These are phyloP conservation scores for Saccharum spontaneum DNA, from an alignment of 176 grass and related monocot genomes.

Conservation along the genomic window DNA sequence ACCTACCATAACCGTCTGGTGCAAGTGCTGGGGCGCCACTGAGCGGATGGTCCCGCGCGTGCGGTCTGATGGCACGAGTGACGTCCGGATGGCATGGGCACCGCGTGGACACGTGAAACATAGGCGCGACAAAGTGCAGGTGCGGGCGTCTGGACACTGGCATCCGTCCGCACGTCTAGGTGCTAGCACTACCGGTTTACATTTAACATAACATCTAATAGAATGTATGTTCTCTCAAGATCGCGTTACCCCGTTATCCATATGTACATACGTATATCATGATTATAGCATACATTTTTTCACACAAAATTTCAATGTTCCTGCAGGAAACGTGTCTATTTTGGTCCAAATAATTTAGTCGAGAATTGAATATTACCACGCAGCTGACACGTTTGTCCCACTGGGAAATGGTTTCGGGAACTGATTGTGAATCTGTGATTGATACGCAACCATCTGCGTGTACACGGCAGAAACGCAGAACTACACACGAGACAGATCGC, in stretches of 20 bases:
- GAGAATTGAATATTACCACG: not conserved
- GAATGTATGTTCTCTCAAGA: not conserved
- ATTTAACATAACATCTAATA: not conserved
- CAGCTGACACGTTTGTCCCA: not conserved
- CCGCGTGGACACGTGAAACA: too few species aligned
- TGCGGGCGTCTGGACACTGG: too few species aligned
- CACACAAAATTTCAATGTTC: too few species aligned
- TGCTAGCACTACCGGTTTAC: too few species aligned
- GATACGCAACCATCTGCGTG: slow-evolving; percentile 33
- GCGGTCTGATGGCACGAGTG: too few species aligned
- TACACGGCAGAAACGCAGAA: slow-evolving; percentile 25
- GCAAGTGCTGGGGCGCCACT: too few species aligned
- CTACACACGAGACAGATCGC: slow-evolving; percentile 36
- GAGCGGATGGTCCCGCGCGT: too few species aligned
- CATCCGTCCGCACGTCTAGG: too few species aligned
- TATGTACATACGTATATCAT: not conserved
- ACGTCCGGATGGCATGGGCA: too few species aligned
- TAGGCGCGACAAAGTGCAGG: too few species aligned
- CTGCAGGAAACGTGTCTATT: not conserved
- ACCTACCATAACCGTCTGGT: too few species aligned
- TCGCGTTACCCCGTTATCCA: not conserved
- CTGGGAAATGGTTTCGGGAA: not conserved
- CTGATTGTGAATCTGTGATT: too few species aligned
- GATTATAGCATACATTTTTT: not conserved
- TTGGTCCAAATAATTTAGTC: not conserved